Evolutionary conservation across 2,329 filamentous ascomycete species (phyloP).

Genomic region (Aspergillus candidus): DNA sequence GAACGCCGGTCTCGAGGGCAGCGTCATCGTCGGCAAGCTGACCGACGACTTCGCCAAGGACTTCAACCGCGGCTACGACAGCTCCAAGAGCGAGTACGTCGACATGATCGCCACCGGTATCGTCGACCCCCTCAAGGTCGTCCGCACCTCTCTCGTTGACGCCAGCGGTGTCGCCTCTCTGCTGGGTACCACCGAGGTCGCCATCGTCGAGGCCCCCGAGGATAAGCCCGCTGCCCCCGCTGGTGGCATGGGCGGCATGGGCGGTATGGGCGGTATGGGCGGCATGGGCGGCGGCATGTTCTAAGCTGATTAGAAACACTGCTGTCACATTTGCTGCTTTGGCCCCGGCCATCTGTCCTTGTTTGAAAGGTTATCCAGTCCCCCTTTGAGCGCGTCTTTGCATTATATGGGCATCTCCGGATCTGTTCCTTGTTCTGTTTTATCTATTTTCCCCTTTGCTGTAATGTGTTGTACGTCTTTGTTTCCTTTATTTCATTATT

Average conservation of each 20-base stretch:
- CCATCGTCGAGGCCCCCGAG: slow-evolving; percentile 91
- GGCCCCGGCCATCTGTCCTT: slow-evolving; percentile 12
- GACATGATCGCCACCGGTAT: slow-evolving; percentile 98
- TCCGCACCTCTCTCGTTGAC: slow-evolving; percentile 90
- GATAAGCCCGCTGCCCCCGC: slow-evolving; percentile 66
- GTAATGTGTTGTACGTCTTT: slow-evolving; percentile 21
- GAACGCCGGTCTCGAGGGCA: slow-evolving; percentile 94
- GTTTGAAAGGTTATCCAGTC: slow-evolving; percentile 15
- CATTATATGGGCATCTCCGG: slow-evolving; percentile 28
- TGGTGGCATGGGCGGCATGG: slow-evolving; percentile 54
- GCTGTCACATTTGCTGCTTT: slow-evolving; percentile 1
- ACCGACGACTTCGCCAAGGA: slow-evolving; percentile 85
- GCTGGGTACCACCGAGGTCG: slow-evolving; percentile 95
- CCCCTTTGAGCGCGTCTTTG: slow-evolving; percentile 29
- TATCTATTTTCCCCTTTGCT: slow-evolving; percentile 18
- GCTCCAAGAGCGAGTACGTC: slow-evolving; percentile 92
- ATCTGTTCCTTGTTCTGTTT: slow-evolving; percentile 20
- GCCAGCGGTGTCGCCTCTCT: slow-evolving; percentile 94
- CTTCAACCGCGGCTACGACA: slow-evolving; percentile 99
- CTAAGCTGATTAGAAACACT: slow-evolving; percentile 35
- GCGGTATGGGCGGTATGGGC: slow-evolving; percentile 46
- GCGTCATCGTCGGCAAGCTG: slow-evolving; percentile 95
- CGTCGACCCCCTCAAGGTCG: slow-evolving; percentile 98
- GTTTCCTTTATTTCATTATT: slow-evolving; percentile 7
- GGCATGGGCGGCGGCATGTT: slow-evolving; percentile 63